Evolutionary conservation across 176 grass and related monocot genomes (phyloP).

Genomic region (Cenchrus purpureus): DNA sequence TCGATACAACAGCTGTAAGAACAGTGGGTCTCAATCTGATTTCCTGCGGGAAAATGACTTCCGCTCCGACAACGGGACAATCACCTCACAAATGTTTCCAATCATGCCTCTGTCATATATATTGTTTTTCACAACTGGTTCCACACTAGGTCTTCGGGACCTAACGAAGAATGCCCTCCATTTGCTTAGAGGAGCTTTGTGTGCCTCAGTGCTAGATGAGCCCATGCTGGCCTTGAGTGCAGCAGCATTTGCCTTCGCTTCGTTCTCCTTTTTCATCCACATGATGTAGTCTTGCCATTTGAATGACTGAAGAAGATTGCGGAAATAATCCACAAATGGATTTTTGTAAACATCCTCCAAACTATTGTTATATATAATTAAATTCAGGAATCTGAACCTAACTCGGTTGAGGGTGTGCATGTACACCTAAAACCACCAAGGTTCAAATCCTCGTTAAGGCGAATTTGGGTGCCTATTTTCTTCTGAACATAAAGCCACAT

Average conservation of each 20-base stretch:
- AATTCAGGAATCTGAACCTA: too few relatives aligned
- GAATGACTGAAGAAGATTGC: constrained; percentile 66
- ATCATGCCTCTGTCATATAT: constrained; percentile 75
- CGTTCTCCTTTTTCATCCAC: constrained; percentile 85
- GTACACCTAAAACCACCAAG: too few relatives aligned
- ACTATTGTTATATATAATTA: background rate
- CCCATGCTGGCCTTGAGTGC: constrained; percentile 56
- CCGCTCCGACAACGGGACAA: constrained; percentile 77
- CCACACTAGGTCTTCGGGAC: constrained; percentile 45
- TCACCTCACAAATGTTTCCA: constrained; percentile 78
- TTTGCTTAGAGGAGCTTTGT: constrained; percentile 56
- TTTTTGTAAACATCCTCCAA: constrained; percentile 29
- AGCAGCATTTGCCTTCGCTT: constrained; percentile 58
- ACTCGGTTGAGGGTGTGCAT: too few relatives aligned
- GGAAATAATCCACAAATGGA: background rate
- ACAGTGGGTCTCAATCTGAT: constrained; percentile 48
- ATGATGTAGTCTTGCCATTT: constrained; percentile 98
- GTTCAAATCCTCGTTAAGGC: too few relatives aligned
- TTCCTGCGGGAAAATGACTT: constrained; percentile 59
- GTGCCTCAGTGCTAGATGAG: constrained; percentile 31
- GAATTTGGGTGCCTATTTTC: too few relatives aligned
- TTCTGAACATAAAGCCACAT: too few relatives aligned
- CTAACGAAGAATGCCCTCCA: constrained; percentile 68
- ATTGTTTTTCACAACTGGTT: constrained; percentile 71
- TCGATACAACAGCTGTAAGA: constrained; percentile 34